Evolutionary conservation across 78 protist genomes (phyloP), one percentile per base, ranked within the genome.

Genomic region (Dictyostelium firmibasis): DNA sequence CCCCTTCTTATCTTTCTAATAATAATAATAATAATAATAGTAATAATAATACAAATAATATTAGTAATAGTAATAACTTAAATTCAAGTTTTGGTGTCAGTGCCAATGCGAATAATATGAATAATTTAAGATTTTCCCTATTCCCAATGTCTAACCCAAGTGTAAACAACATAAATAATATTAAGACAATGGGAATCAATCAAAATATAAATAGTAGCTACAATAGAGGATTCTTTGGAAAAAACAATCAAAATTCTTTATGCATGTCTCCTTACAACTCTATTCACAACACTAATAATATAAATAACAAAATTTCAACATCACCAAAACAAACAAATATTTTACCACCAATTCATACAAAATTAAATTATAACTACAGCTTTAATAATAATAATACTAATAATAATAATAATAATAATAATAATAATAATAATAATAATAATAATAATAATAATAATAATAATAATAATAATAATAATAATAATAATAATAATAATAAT

Each of bases 311-410:
- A 36, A 27, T 25, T 36, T 76, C 85, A 7, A 76, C 86, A 64
- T 29, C 70, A 36, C 38, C 79, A 41, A 75, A 77, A 87, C 70
- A 83, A 31, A 9, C 93, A 36, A 87, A 44, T 75, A 44, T 85
- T 23, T 85, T 81, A 14, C 38, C 84, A 76, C 72, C 57, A 76
- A 31, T 76, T 4, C 78, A 38, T 10, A 57, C 88, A n/a, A 27
- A 33, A n/a, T 29, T 25, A 77, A 16, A 14, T 41, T 23, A 41
- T 16, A 7, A 36, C 74, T 16, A 23, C 20, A 53, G 4, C 4
- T 25, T 11, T 72, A n/a, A n/a, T n/a, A 74, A 50, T 79, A 79
- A 29, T 79, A 50, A 29, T 14, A 79, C 43, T 47, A 47, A 50
- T 79, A 79, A 43, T 79, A 35, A 50, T 29, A 79, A 79, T 79